phyloP scores from a whole-genome alignment of 495 filamentous ascomycete genomes.

The Penicillium waksmanii region DNA sequence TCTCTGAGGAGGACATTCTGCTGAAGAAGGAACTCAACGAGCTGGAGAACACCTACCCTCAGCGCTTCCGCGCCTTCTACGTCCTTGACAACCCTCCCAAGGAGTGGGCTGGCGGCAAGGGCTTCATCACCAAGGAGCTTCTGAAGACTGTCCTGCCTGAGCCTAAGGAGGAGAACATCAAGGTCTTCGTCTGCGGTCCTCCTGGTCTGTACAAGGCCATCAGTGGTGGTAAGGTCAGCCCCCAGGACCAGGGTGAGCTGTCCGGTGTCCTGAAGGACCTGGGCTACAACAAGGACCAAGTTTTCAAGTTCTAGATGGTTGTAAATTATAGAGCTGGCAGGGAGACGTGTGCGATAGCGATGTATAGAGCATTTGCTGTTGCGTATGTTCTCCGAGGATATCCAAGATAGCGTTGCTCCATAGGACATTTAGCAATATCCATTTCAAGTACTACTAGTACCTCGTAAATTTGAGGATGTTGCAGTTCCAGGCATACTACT shows the following conservation, averaged over 20 bases:
- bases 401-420: constrained; percentile 1
- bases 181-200: constrained; percentile 90
- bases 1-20: constrained; percentile 84
- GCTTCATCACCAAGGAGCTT: constrained; percentile 83
- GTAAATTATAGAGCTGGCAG: constrained; percentile 23
- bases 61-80: constrained; percentile 90
- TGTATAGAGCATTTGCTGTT: constrained; percentile 27
- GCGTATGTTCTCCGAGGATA: constrained; percentile 10
- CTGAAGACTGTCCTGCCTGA: constrained; percentile 92
- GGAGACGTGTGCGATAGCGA: constrained; percentile 9
- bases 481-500: too few relatives aligned
- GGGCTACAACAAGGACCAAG: constrained; percentile 90
- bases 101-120: constrained; percentile 74
- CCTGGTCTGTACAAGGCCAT: constrained; percentile 93
- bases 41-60: constrained; percentile 91
- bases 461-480: too few relatives aligned
- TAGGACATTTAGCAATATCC: constrained; percentile 5
- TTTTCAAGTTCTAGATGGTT: constrained; percentile 87
- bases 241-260: constrained; percentile 90
- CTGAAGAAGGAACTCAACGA: constrained; percentile 79
- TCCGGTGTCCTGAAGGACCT: constrained; percentile 82
- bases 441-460: too few relatives aligned
- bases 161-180: constrained; percentile 86
- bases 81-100: constrained; percentile 84
- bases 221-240: constrained; percentile 85